Percentiles rank a stretch among this genome's conserved stretches.
phyloP scores from a whole-genome alignment of 805 yeast species.

The Spathaspora passalidarum region DNA sequence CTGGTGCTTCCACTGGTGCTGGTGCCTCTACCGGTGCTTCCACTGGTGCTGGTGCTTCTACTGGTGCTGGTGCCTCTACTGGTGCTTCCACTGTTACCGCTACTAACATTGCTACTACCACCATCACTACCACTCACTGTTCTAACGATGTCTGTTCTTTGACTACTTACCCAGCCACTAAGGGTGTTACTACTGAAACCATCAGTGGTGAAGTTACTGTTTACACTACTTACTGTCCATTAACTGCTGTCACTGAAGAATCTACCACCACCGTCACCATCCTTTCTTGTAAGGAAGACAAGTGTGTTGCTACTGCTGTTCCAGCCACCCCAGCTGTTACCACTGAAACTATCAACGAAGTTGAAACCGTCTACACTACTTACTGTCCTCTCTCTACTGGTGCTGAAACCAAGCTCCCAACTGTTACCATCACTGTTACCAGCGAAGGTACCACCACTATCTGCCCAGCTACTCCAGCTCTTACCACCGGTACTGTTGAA shows the following conservation, averaged over 20 bases:
- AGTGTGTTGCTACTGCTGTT: conserved; percentile 17
- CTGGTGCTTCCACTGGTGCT: conserved; percentile 14
- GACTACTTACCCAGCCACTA: conserved; percentile 25
- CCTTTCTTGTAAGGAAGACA: conserved; percentile 36
- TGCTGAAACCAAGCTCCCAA: conserved; percentile 23
- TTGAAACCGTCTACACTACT: conserved; percentile 34
- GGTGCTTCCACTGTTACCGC: conserved; percentile 14
- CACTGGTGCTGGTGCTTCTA: conserved; percentile 10
- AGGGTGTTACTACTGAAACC: conserved; percentile 21
- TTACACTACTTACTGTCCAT: conserved; percentile 38
- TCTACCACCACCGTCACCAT: conserved; percentile 30
- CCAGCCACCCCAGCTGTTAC: conserved; percentile 18
- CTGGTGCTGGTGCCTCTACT: conserved; percentile 10
- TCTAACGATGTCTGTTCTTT: conserved; percentile 28
- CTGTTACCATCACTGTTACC: conserved; percentile 21
- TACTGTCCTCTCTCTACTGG: conserved; percentile 33
- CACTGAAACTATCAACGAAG: conserved; percentile 32
- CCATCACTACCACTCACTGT: conserved; percentile 36
- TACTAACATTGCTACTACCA: conserved; percentile 13
- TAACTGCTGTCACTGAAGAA: conserved; percentile 17
- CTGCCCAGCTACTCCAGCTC: conserved; percentile 24
- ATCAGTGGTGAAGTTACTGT: conserved; percentile 27
- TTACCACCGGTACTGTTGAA: conserved; percentile 20
- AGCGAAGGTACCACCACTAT: conserved; percentile 24
- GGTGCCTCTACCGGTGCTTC: conserved; percentile 12